These are phyloP conservation scores for Agrostemma githago DNA, from an alignment of 148 eudicot species.

Conservation along the genomic window DNA sequence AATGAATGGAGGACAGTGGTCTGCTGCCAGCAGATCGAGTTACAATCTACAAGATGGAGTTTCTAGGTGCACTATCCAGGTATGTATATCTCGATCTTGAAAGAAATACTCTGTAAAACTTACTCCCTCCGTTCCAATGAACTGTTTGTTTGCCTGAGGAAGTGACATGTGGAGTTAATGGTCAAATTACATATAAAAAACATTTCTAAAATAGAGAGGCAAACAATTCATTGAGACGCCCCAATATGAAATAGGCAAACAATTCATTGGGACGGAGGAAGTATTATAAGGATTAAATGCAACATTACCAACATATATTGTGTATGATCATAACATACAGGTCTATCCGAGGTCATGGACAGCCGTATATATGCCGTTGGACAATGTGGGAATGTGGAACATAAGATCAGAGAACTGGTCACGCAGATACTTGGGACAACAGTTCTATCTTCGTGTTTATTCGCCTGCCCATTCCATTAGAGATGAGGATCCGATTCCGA, in stretches of 20 bases:
- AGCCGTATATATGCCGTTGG: constrained; percentile 55
- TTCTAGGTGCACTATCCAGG: constrained; percentile 59
- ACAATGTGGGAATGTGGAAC: constrained; percentile 74
- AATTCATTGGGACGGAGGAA: too few species aligned
- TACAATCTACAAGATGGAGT: constrained; percentile 56
- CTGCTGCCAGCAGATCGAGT: constrained; percentile 37
- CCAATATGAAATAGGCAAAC: too few species aligned
- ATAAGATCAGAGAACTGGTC: constrained; percentile 63
- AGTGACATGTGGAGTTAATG: too few species aligned
- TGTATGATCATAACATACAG: constrained; percentile 27
- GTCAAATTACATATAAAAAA: too few species aligned
- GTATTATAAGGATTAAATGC: too few species aligned
- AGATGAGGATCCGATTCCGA: constrained; percentile 60
- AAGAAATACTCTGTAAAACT: too few species aligned
- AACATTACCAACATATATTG: background rate
- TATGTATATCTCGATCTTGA: too few species aligned
- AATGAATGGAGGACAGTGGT: constrained; percentile 64
- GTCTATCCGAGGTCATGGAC: constrained; percentile 66
- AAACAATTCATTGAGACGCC: too few species aligned
- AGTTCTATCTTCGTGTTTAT: constrained; percentile 60
- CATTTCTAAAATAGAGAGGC: too few species aligned
- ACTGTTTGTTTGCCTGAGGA: too few species aligned
- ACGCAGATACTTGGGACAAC: constrained; percentile 59
- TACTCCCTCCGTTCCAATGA: too few species aligned
- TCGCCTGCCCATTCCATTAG: constrained; percentile 47